These are phyloP conservation scores for Termitomyces sp. DNA, from an alignment of 768 basidiomycete genomes.

Conservation along the genomic window DNA sequence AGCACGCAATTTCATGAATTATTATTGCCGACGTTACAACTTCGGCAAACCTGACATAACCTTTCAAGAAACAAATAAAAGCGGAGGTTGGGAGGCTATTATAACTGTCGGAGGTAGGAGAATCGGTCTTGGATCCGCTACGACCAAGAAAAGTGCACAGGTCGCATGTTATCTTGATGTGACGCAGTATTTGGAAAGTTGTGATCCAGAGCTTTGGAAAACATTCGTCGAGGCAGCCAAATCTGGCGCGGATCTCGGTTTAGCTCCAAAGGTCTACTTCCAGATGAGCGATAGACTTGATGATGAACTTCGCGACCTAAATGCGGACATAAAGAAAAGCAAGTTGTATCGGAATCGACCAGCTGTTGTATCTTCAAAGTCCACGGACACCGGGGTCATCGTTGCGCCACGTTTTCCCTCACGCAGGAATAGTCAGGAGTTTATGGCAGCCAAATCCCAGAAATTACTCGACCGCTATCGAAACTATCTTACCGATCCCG, in stretches of 20 bases:
- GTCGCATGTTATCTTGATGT: conserved; percentile 84
- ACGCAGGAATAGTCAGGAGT: conserved; percentile 25
- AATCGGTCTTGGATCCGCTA: conserved; percentile 76
- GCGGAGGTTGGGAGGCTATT: conserved; percentile 62
- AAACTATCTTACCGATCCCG: conserved; percentile 58
- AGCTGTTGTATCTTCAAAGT: conserved; percentile 18
- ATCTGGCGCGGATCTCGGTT: conserved; percentile 64
- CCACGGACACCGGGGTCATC: not conserved
- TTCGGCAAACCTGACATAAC: conserved; percentile 74
- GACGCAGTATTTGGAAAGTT: conserved; percentile 79
- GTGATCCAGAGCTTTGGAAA: conserved; percentile 80
- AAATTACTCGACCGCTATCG: conserved; percentile 51
- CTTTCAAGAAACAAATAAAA: conserved; percentile 34
- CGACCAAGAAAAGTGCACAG: conserved; percentile 69
- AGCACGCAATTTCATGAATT: conserved; percentile 91
- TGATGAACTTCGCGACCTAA: conserved; percentile 69
- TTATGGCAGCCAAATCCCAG: conserved; percentile 51
- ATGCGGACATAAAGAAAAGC: conserved; percentile 60
- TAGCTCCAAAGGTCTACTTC: conserved; percentile 69
- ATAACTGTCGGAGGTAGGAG: conserved; percentile 74
- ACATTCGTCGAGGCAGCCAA: conserved; percentile 59
- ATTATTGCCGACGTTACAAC: conserved; percentile 78
- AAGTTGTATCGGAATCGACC: conserved; percentile 67
- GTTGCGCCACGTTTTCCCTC: conserved; percentile 5
- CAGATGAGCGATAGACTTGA: conserved; percentile 60